phyloP scores from a whole-genome alignment of 306 rosid genomes.

The Senna tora region DNA sequence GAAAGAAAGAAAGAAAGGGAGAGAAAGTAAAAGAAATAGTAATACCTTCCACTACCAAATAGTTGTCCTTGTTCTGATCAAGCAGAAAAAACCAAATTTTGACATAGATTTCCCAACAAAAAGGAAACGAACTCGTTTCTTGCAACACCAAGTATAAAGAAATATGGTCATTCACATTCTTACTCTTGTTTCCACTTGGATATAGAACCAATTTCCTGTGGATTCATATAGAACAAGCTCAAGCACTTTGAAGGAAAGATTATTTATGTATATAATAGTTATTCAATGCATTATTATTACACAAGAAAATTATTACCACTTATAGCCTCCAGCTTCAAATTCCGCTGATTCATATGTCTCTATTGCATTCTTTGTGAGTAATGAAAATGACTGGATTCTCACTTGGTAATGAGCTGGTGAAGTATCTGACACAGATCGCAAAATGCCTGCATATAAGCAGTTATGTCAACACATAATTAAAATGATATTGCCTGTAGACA shows the following conservation, averaged over 20 bases:
- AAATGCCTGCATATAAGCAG: slow-evolving; percentile 32
- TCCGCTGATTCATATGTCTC: slow-evolving; percentile 48
- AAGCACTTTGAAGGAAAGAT: no score
- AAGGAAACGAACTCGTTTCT: slow-evolving; percentile 40
- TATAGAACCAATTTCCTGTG: no score
- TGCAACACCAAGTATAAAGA: slow-evolving; percentile 66
- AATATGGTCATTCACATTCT: slow-evolving; percentile 56
- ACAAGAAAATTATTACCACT: slow-evolving; percentile 40
- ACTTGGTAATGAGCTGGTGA: slow-evolving; percentile 48
- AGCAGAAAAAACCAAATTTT: slow-evolving; percentile 52
- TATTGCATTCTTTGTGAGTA: slow-evolving; percentile 35
- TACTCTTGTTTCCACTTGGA: slow-evolving; percentile 43
- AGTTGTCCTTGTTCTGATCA: slow-evolving; percentile 65
- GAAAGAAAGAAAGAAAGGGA: no score
- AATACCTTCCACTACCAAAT: no score
- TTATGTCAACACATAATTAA: not conserved
- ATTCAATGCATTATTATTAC: not conserved
- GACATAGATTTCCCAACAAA: slow-evolving; percentile 58
- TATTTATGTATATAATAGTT: no score
- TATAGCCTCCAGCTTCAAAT: slow-evolving; percentile 58
- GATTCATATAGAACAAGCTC: no score
- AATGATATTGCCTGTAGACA: no score
- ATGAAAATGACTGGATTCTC: slow-evolving; percentile 44
- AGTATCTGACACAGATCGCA: slow-evolving; percentile 41
- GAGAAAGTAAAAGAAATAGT: no score